phyloP scores from a whole-genome alignment of 768 basidiomycete genomes.

The Pleurotus djamor region DNA sequence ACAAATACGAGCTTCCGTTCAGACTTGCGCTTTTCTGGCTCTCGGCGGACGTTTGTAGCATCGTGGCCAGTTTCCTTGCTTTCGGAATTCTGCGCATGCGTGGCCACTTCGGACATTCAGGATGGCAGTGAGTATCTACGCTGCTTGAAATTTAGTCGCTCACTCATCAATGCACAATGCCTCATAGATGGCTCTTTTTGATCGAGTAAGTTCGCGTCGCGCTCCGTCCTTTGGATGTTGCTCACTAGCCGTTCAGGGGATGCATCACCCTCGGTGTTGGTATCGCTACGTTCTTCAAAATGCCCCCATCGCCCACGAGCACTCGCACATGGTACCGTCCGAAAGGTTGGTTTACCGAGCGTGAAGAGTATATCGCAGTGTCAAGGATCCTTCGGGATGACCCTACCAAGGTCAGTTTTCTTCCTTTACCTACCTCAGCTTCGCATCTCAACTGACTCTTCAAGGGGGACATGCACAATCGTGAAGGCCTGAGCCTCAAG shows the following conservation, averaged over 20 bases:
- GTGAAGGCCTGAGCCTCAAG: constrained; percentile 50
- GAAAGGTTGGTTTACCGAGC: constrained; percentile 62
- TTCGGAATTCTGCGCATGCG: constrained; percentile 62
- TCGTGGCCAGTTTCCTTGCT: constrained; percentile 54
- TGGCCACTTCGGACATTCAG: constrained; percentile 48
- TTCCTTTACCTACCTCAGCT: not conserved
- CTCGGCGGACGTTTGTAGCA: constrained; percentile 40
- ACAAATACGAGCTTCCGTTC: constrained; percentile 54
- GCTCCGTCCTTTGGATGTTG: not conserved
- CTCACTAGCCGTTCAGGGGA: constrained; percentile 24
- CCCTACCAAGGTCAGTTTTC: constrained; percentile 43
- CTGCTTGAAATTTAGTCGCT: too few species aligned
- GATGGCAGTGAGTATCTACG: constrained; percentile 51
- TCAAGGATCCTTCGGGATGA: constrained; percentile 63
- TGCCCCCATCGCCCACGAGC: constrained; percentile 62
- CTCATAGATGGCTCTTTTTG: constrained; percentile 54
- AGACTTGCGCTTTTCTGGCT: constrained; percentile 58
- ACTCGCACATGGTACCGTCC: constrained; percentile 56
- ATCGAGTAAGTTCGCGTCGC: constrained; percentile 37
- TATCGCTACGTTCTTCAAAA: constrained; percentile 50
- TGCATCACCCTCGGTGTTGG: constrained; percentile 53
- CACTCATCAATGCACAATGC: too few species aligned
- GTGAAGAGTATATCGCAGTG: constrained; percentile 61
- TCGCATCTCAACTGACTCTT: not conserved
- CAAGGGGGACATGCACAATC: constrained; percentile 69